Evolutionary conservation across 169 alveolate genomes (phyloP), one percentile per base, ranked within the genome.

Genomic region (Perkinsus olseni): DNA sequence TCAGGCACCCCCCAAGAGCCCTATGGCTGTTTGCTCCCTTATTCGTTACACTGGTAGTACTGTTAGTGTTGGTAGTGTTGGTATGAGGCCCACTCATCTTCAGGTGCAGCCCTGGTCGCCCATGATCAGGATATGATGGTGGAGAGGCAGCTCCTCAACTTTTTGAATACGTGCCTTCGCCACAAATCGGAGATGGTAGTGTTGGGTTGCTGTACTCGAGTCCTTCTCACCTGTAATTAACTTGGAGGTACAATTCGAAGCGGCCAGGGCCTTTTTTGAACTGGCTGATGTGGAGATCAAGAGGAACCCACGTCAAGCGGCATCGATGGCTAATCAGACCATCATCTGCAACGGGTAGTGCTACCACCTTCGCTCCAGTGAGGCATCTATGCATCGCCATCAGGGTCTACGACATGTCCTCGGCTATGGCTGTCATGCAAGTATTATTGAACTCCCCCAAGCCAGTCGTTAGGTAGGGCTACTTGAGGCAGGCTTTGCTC

Each of bases 401-500:
- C 6, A 62, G 39, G 36, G 50, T 34, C 74, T 93, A 82, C 91
- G 93, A 92, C 74, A 38, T 74, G 74, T 34, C 93, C 13, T 91
- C 74, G 4, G 95, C 95, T 11, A 17, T 93, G 20, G 50, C 91
- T 95, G 91, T 95, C 45, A 93, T 94, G 93, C 97, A 97, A 94
- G 94, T 96, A 94, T 94, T 96, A 39, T 91, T 96, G 48, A 96
- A 95, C n/a, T 96, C 98, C 17, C 94, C 97, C 34, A 97, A 96
- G 94, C 97, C 98, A 37, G 98, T 97, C 45, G 96, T 97, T n/a
- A 97, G 50, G 50, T 40, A 40, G 11, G 3, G 11, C 3, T 40
- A 40, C 50, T 40, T 6, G 50, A 11, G 21, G 11, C 50, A 11
- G 3, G 50, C 21, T 40, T 40, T 40, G 11, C 21, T 40, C 50